Evolutionary conservation across 805 yeast species (phyloP), one percentile per base, ranked within the genome.

Genomic region (Clavispora vitiphila): DNA sequence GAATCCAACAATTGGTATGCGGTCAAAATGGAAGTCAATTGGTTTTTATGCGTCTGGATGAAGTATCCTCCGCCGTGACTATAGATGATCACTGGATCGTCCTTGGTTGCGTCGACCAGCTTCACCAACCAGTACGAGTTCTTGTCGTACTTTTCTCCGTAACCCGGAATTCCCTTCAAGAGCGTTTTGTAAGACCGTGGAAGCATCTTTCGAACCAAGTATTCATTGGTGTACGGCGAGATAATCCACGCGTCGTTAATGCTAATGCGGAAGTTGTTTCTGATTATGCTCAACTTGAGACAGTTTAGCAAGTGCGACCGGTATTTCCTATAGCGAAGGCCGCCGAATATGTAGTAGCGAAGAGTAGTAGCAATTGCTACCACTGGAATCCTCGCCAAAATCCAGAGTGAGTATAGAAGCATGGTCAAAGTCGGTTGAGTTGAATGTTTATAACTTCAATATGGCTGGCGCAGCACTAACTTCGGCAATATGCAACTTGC

Each of bases 41-140:
- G 74, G 25, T 50, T 39, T 1, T 58, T 57, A 38, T 49, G 52
- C 9, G 65, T 55, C 34, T 64, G 64, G 32, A 65, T 45, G 37
- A 55, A 61, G 47, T 55, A 68, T 7, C 71, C 71, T 3, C 74
- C 74, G 12, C 74, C 73, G 44, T 69, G 74, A 8, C 56, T 44
- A 35, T 54, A 69, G 15, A 69, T 44, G 9, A 69, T 40, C 23
- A 65, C 52, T 18, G 68, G 67, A 40, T 61, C 68, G 1, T 40
- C 41, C 2, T 54, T 42, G 5, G 49, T 51, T 32, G 56, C 50
- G 30, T 51, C 51, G 10, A 57, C 57, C 39, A 58, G 59, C 40
- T 59, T 60, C 5, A 52, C 63, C 12, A 68, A 44, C 74, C 73
- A 69, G 32, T 52, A 46, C 15, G 66, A 55, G 39, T 62, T 53